These are phyloP conservation scores for Wickerhamiella brachini DNA, from an alignment of 805 yeast genomes.

Conservation along the genomic window DNA sequence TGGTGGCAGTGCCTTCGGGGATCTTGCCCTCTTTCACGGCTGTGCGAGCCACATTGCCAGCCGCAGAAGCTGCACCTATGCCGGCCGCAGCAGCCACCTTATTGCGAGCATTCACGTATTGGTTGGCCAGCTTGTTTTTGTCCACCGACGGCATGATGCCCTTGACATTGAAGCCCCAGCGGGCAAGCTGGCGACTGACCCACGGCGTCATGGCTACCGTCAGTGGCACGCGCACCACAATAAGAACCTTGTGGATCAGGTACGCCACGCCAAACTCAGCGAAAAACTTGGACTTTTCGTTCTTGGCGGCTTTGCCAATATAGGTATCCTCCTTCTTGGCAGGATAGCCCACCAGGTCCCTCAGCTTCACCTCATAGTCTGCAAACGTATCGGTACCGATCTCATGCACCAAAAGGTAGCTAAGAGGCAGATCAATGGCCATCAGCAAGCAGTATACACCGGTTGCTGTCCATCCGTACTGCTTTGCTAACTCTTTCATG, in stretches of 20 bases:
- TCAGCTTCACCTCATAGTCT: constrained; percentile 46
- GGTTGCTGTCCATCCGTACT: constrained; percentile 84
- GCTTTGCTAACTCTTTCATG: constrained; percentile 52
- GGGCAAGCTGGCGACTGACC: constrained; percentile 48
- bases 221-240: constrained; percentile 72
- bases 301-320: constrained; percentile 14
- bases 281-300: constrained; percentile 36
- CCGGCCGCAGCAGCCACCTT: background rate
- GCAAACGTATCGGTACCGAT: constrained; percentile 74
- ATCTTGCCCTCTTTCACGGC: background rate
- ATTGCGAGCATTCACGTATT: background rate
- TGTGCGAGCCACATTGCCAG: constrained; percentile 1
- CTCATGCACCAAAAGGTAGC: constrained; percentile 71
- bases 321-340: constrained; percentile 21
- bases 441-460: constrained; percentile 72
- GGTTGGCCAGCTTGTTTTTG: constrained; percentile 11
- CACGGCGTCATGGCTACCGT: constrained; percentile 88
- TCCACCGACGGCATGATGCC: constrained; percentile 16
- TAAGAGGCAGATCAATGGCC: constrained; percentile 65
- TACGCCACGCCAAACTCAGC: constrained; percentile 86
- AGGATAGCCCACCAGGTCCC: constrained; percentile 51
- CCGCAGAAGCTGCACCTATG: constrained; percentile 1
- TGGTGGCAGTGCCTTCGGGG: constrained; percentile 1
- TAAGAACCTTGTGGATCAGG: constrained; percentile 78
- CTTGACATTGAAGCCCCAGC: constrained; percentile 74